Base-by-base conservation (phyloP, 257 asterid species). In the Sherardia arvensis region DNA sequence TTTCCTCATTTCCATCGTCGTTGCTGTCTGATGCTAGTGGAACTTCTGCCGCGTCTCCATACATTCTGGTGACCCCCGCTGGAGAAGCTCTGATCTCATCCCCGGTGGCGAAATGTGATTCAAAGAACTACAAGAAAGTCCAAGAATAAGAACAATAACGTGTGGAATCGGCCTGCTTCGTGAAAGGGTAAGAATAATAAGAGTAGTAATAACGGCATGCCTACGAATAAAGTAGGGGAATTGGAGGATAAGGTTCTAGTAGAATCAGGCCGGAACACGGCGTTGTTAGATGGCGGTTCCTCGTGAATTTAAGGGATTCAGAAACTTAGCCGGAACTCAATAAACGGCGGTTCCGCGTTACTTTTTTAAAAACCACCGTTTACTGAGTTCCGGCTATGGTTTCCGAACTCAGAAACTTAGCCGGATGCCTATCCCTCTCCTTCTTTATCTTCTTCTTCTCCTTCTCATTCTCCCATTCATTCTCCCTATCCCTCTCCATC, bases 111-210 rank as follows among this genome's bases (percentile, higher is more conserved):
- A 79, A 75, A 59, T 26, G 67, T 3, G 62, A 43, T 11, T 66
- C 76, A 15, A 79, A 79, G 61, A 47, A 81, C 47, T 69, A 84
- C 27, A 88, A 85, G 78, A 92, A n/a, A 89, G 75, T 69, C 79
- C 9, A 89, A 91, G 83, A 90, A 90, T 85, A 92, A 85, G 81
- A 83, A 61, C 58, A 88, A 83, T 73, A 85, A 84, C 29, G 86
- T 91, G 60, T 91, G 98, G 96, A 73, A 84, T 14, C 80, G 78
- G 65, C 72, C 96, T 23, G 82, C 86, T 33, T 77, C 96, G 0
- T 68, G 99, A 49, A 83, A 78, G 73, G 77, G 79, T 11, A 87
- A 90, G 61, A 85, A 73, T 51, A 85, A 76, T 51, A 71, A 59
- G 45, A 71, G 62, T 53, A 76, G 70, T 61, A 71, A 61, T 15